phyloP scores from a whole-genome alignment of 2,329 filamentous ascomycete species.

The Epicoccum sorghinum region DNA sequence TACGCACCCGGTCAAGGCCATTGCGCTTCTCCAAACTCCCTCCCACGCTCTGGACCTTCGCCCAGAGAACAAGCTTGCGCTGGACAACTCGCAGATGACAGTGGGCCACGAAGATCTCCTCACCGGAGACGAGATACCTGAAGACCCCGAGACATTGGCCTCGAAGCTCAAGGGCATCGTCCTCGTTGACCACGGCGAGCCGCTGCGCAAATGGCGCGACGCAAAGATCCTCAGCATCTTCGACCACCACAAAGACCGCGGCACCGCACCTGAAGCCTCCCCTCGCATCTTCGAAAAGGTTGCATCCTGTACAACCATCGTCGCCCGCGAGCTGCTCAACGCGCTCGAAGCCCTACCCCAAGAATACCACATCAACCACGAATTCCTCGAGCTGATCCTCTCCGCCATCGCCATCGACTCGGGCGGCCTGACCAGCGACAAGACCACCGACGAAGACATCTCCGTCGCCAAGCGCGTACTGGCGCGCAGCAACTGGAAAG shows the following conservation, averaged over 20 bases:
- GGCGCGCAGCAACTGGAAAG: conserved; percentile 51
- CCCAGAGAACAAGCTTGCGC: conserved; percentile 55
- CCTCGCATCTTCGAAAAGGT: conserved; percentile 54
- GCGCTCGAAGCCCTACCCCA: conserved; percentile 52
- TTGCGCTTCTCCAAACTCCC: conserved; percentile 55
- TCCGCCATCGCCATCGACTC: conserved; percentile 57
- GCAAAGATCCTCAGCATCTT: conserved; percentile 55
- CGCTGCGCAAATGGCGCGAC: conserved; percentile 52
- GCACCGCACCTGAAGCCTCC: conserved; percentile 49
- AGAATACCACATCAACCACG: conserved; percentile 57
- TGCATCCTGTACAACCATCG: conserved; percentile 55
- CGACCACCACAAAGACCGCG: conserved; percentile 55
- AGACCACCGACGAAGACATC: conserved; percentile 49
- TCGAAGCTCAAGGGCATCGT: conserved; percentile 54
- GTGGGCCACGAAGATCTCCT: conserved; percentile 54
- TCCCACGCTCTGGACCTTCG: conserved; percentile 55
- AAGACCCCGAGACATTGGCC: conserved; percentile 53
- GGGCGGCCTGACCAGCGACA: conserved; percentile 45
- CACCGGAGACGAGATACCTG: conserved; percentile 56
- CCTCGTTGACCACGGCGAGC: conserved; percentile 53
- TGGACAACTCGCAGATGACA: conserved; percentile 55
- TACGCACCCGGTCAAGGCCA: conserved; percentile 52
- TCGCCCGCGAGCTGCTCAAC: conserved; percentile 55
- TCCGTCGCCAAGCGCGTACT: conserved; percentile 49
- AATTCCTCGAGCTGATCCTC: conserved; percentile 56